phyloP scores from a whole-genome alignment of 1,284 basidiomycete species.

The Malassezia caprae region DNA sequence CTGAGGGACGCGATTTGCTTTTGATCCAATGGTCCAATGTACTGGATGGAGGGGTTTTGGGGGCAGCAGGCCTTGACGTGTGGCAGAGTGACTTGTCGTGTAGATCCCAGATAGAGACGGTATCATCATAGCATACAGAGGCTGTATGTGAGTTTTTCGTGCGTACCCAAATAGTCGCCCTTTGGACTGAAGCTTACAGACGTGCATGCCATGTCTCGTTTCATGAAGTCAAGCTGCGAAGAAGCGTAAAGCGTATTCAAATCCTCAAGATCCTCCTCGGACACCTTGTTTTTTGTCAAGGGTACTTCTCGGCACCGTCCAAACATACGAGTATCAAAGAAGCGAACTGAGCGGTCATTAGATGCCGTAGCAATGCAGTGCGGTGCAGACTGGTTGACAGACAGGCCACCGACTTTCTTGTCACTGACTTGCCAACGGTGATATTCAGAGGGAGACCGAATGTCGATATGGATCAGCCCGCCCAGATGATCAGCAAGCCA shows the following conservation, averaged over 20 bases:
- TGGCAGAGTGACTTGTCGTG: neutral
- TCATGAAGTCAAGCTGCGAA: conserved; percentile 24
- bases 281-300: conserved; percentile 26
- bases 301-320: conserved; percentile 19
- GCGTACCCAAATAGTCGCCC: conserved; percentile 24
- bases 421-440: conserved; percentile 44
- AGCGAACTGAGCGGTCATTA: conserved; percentile 37
- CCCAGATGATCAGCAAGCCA: conserved; percentile 46
- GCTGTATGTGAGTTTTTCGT: conserved; percentile 3
- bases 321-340: conserved; percentile 41
- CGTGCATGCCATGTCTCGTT: conserved; percentile 36
- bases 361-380: conserved; percentile 40
- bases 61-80: no score
- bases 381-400: conserved; percentile 30
- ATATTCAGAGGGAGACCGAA: conserved; percentile 21
- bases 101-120: conserved; percentile 31
- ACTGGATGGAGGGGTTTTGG: neutral
- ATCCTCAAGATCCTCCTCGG: conserved; percentile 25
- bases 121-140: conserved; percentile 40
- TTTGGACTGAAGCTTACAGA: conserved; percentile 38
- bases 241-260: conserved; percentile 20
- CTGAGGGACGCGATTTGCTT: conserved; percentile 15
- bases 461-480: conserved; percentile 37
- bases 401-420: conserved; percentile 45
- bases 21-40: neutral